These are phyloP conservation scores for Ailanthus altissimus DNA, from an alignment of 345 rosid species.

Conservation along the genomic window DNA sequence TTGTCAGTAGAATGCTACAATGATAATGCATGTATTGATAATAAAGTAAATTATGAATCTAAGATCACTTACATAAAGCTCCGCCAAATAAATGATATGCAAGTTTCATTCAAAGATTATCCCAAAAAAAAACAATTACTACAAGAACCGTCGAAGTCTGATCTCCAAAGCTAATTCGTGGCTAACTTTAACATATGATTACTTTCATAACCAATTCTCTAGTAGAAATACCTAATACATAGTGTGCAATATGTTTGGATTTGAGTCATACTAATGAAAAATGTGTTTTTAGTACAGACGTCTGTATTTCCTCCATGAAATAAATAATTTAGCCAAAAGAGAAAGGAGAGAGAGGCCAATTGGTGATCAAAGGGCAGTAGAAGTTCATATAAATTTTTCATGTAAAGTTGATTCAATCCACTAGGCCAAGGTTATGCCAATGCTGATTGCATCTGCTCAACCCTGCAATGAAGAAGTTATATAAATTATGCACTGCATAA, in stretches of 20 bases:
- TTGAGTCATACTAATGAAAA: not conserved
- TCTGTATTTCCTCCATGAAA: not conserved
- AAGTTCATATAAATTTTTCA: not conserved
- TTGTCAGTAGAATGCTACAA: not conserved
- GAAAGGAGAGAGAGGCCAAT: not conserved
- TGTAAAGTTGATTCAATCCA: not conserved
- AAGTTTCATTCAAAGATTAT: not conserved
- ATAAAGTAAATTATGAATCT: not conserved
- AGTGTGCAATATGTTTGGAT: not conserved
- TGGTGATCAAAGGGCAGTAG: not conserved
- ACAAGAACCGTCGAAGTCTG: not conserved
- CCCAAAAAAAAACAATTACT: not conserved
- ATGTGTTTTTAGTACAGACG: not conserved
- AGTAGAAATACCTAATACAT: not conserved
- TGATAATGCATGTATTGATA: not conserved
- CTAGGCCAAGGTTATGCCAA: not conserved
- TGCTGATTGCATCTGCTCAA: slow-evolving; percentile 16
- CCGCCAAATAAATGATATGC: not conserved
- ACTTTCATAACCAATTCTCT: not conserved
- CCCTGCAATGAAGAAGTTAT: slow-evolving; percentile 19
- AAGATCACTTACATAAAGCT: not conserved
- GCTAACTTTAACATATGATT: not conserved
- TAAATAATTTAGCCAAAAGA: not conserved
- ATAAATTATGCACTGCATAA: not conserved
- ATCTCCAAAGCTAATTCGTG: not conserved